Conservation (phyloP, 306 rosid genomes). For the Boehmeria nivea region DNA sequence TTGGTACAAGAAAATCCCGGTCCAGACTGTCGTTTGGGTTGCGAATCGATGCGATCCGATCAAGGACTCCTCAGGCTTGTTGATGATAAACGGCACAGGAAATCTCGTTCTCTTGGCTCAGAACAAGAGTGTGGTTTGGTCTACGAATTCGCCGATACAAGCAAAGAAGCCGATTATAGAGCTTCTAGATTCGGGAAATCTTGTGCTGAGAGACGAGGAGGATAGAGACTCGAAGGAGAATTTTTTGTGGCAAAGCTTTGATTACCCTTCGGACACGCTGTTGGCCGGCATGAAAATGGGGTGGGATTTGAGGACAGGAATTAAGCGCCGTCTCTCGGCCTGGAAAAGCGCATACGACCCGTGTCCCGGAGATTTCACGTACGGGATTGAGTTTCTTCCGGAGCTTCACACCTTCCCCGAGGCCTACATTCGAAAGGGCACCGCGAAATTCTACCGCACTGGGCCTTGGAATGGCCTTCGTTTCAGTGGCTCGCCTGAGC, state of each 20-base stretch:
- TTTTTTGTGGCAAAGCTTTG: slow-evolving; percentile 60
- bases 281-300: slow-evolving; percentile 58
- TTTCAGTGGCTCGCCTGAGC: slow-evolving; percentile 11
- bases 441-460: background rate
- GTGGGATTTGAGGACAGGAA: slow-evolving; percentile 40
- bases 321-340: slow-evolving; percentile 26
- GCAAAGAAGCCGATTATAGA: slow-evolving; percentile 21
- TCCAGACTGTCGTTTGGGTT: background rate
- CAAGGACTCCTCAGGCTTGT: background rate
- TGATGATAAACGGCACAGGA: slow-evolving; percentile 1
- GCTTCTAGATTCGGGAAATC: slow-evolving; percentile 49
- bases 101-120: background rate
- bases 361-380: slow-evolving; percentile 40
- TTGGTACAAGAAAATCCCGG: slow-evolving; percentile 18
- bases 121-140: slow-evolving; percentile 17
- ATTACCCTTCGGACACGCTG: slow-evolving; percentile 54
- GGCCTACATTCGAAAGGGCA: slow-evolving; percentile 13
- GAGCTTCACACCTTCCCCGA: background rate
- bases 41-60: slow-evolving; percentile 7
- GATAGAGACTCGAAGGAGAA: slow-evolving; percentile 20
- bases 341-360: slow-evolving; percentile 49
- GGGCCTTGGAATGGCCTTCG: slow-evolving; percentile 23
- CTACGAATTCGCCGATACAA: slow-evolving; percentile 11
- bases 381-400: slow-evolving; percentile 22
- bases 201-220: slow-evolving; percentile 31